Percentiles rank a stretch among this genome's conserved stretches.
phyloP scores from a whole-genome alignment of 148 eudicot genomes.

The Spergularia bocconei region DNA sequence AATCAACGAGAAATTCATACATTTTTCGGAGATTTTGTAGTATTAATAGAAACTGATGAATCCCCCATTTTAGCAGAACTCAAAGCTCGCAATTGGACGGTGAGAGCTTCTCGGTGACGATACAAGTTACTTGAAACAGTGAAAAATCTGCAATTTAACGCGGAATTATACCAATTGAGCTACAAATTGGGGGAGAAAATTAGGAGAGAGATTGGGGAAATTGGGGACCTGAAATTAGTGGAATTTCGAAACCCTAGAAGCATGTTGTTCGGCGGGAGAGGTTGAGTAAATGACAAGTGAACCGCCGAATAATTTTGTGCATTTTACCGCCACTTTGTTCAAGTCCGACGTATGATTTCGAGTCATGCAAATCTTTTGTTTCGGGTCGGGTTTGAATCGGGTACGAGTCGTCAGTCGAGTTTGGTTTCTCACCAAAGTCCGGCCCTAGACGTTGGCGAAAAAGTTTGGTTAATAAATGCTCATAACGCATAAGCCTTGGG shows the following conservation, averaged over 20 bases:
- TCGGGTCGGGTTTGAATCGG: no score
- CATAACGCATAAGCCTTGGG: no score
- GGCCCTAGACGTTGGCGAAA: no score
- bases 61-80: constrained; percentile 26
- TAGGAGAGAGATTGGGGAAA: not conserved
- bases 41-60: constrained; percentile 16
- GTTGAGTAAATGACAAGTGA: not conserved
- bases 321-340: not conserved
- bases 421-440: no score
- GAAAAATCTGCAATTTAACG: constrained; percentile 39
- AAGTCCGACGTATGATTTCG: no score
- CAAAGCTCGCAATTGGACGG: constrained; percentile 30
- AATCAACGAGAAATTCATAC: constrained; percentile 5
- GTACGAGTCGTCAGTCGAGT: no score
- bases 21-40: constrained; percentile 23
- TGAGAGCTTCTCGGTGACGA: constrained; percentile 19
- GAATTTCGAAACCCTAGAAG: constrained; percentile 44
- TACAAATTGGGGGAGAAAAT: not conserved
- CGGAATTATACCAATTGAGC: not conserved
- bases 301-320: not conserved
- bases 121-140: constrained; percentile 35
- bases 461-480: no score
- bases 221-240: constrained; percentile 16
- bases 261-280: constrained; percentile 15
- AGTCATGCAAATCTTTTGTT: no score